A percentile compares a stretch with the other conserved stretches of the same genome.
These are phyloP conservation scores for Leishmania mexicana DNA, from an alignment of 208 protist genomes.

Conservation along the genomic window DNA sequence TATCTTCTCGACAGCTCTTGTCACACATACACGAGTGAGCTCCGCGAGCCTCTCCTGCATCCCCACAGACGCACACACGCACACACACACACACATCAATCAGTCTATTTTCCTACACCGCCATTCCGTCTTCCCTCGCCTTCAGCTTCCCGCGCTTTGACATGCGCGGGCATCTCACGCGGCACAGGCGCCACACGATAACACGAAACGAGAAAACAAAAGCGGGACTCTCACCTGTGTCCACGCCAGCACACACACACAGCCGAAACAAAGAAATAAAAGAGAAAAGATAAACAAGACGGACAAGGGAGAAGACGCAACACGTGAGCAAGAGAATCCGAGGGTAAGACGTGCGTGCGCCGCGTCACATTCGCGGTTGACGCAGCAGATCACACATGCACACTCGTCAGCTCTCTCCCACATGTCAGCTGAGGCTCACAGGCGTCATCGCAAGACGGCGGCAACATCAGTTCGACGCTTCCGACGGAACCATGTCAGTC, in stretches of 20 bases:
- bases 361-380: background rate
- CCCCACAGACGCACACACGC: background rate
- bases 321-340: background rate
- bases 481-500: slow-evolving; percentile 49
- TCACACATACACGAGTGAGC: background rate
- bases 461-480: slow-evolving; percentile 28
- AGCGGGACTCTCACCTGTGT: background rate
- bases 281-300: background rate
- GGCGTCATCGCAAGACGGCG: background rate
- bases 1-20: background rate
- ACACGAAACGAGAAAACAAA: slow-evolving; percentile 3
- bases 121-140: background rate
- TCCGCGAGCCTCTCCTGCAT: background rate
- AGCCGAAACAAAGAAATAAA: background rate
- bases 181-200: slow-evolving; percentile 1
- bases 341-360: background rate
- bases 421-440: background rate
- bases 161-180: background rate
- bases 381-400: background rate
- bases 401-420: background rate
- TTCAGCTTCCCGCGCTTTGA: background rate
- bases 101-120: background rate
- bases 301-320: background rate
- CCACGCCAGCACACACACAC: background rate
- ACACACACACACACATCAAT: background rate